A percentile compares a stretch with the other conserved stretches of the same genome.
phyloP scores from a whole-genome alignment of 805 yeast species.

The Ogataea naganishii region DNA sequence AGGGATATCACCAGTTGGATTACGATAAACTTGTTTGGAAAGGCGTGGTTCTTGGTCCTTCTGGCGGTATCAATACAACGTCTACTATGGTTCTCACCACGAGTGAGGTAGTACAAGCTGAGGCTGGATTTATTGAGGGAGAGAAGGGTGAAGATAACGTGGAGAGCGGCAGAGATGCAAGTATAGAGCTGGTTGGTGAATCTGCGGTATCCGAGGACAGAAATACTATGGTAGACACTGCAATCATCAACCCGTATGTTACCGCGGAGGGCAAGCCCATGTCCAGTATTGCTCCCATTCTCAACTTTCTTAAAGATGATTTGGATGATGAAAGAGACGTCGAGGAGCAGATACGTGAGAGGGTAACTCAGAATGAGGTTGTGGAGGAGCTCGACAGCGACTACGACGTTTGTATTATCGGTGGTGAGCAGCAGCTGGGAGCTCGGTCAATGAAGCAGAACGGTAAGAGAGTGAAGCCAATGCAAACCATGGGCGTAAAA shows the following conservation, averaged over 20 bases:
- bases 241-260: constrained; percentile 9
- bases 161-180: constrained; percentile 3
- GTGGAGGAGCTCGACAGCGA: constrained; percentile 1
- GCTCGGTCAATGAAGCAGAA: constrained; percentile 3
- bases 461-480: too few species aligned
- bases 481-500: too few species aligned
- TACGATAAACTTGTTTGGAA: constrained; percentile 63
- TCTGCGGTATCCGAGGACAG: too few species aligned
- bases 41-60: constrained; percentile 75
- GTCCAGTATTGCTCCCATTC: constrained; percentile 47
- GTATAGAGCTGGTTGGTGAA: constrained; percentile 6
- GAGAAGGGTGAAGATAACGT: too few species aligned
- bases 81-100: constrained; percentile 30
- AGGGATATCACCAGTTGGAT: constrained; percentile 43
- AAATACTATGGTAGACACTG: constrained; percentile 2
- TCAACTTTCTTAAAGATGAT: constrained; percentile 60
- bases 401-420: not conserved
- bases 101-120: constrained; percentile 3
- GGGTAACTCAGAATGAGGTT: constrained; percentile 26
- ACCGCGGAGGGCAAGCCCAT: constrained; percentile 21
- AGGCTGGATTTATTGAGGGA: too few species aligned
- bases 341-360: constrained; percentile 47
- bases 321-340: constrained; percentile 51
- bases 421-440: not conserved
- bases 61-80: constrained; percentile 72